Conservation (phyloP, 108 stramenopile species). For the Cyclotella baltica region DNA sequence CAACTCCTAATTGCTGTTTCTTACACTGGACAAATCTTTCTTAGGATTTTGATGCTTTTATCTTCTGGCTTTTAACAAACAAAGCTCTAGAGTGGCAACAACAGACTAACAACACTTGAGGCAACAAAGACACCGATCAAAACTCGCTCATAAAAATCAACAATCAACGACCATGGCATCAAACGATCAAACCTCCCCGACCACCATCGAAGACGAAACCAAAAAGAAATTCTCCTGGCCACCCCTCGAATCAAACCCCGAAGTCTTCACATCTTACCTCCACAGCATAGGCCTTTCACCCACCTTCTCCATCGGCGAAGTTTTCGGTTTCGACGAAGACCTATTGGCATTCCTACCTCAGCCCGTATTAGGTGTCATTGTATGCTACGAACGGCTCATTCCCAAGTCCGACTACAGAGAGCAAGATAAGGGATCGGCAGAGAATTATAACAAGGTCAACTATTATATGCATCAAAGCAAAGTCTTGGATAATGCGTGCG, state of each 20-base stretch:
- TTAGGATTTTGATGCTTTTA: too few species aligned
- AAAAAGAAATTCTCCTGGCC: conserved; percentile 66
- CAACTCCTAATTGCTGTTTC: too few species aligned
- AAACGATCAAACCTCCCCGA: neutral
- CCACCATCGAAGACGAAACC: neutral
- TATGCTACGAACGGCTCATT: conserved; percentile 59
- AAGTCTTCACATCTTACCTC: conserved; percentile 62
- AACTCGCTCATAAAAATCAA: neutral
- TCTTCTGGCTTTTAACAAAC: neutral
- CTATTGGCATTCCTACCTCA: conserved; percentile 63
- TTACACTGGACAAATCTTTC: too few species aligned
- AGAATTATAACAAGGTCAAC: conserved; percentile 43
- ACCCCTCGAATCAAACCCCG: conserved; percentile 68
- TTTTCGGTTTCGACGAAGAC: conserved; percentile 70
- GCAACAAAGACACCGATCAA: neutral
- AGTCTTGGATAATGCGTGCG: conserved; percentile 66
- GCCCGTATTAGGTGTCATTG: conserved; percentile 61
- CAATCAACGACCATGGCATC: neutral
- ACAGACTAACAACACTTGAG: neutral
- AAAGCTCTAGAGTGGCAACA: neutral
- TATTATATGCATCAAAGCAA: conserved; percentile 67
- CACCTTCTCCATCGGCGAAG: conserved; percentile 56
- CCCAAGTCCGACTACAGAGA: conserved; percentile 40
- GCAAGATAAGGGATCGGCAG: conserved; percentile 40
- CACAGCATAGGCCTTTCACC: conserved; percentile 54